Conservation (phyloP, 495 filamentous ascomycete species). For the Trichoderma reesei region DNA sequence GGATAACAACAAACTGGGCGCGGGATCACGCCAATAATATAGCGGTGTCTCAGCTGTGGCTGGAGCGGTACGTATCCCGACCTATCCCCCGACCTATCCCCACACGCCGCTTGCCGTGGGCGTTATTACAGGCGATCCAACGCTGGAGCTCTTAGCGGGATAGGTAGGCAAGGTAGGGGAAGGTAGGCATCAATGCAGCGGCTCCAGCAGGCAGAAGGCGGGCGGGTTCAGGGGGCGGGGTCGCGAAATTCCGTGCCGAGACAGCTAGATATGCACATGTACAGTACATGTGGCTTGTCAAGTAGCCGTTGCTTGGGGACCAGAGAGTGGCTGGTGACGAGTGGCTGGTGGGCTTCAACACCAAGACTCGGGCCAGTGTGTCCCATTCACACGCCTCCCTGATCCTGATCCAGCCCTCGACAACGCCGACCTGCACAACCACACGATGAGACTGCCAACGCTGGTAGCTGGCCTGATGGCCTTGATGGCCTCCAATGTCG, state of each 20-base stretch:
- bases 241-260: conserved; percentile 1
- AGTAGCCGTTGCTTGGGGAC: no score
- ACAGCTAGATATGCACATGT: background rate
- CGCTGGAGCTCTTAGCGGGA: background rate
- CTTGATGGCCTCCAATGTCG: conserved; percentile 46
- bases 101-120: background rate
- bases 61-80: background rate
- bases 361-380: background rate
- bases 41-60: conserved; percentile 2
- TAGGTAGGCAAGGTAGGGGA: background rate
- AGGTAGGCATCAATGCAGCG: background rate
- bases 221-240: background rate
- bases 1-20: background rate
- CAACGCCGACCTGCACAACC: background rate
- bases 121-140: background rate
- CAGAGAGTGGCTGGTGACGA: background rate
- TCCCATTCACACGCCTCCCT: background rate
- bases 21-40: background rate
- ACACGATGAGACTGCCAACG: conserved; percentile 40
- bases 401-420: background rate
- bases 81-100: background rate
- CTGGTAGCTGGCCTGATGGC: conserved; percentile 52
- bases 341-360: background rate
- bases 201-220: background rate
- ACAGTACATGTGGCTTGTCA: background rate